Base-by-base conservation (phyloP, 768 basidiomycete species). In the Pleurotus cornucopiae region DNA sequence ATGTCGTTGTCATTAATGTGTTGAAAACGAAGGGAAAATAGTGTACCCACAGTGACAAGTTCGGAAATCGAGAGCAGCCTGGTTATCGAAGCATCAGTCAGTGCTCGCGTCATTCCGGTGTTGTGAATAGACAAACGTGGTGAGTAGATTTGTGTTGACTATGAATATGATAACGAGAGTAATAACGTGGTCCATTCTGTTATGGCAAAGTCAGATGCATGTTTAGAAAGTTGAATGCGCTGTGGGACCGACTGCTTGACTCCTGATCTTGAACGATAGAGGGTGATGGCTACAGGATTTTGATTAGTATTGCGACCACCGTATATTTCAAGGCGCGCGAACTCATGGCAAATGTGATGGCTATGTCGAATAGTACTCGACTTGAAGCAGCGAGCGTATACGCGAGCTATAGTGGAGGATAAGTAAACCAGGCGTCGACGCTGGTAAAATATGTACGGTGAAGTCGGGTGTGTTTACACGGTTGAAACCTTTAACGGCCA, bases 71-170 rank as follows among this genome's bases (percentile, higher is more conserved):
- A 52, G 11, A 52, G 40, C 16, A 52, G 40, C 13, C 49, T 52
- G 14, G 4, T 11, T 4, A 26, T n/a, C 6, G 23, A 43, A 16
- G 14, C 12, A 30, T 49, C 13, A 30, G 48, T 14, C 16, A 37
- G 26, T 9, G 20, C n/a, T 13, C 37, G 9, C 34, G 7, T 16
- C 7, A 34, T 9, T 38, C 16, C 26, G 6, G n/a, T 20, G 13
- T 20, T 11, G 37, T 13, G 20, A n/a, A 38, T 20, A 30, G 12
- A 13, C 55, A 6, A 38, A 56, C 55, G 55, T 56, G 5, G 55
- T 56, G 37, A 56, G 44, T 25, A 56, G 23, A 18, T 56, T 56
- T 21, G 55, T 56, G 39, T 56, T 56, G 45, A 56, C 55, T 23
- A 46, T 56, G 30, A 56, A 56, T 23, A 48, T 3, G 13, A 56